Base-by-base conservation (phyloP, 2,329 filamentous ascomycete species). In the Lachnellula willkommii region DNA sequence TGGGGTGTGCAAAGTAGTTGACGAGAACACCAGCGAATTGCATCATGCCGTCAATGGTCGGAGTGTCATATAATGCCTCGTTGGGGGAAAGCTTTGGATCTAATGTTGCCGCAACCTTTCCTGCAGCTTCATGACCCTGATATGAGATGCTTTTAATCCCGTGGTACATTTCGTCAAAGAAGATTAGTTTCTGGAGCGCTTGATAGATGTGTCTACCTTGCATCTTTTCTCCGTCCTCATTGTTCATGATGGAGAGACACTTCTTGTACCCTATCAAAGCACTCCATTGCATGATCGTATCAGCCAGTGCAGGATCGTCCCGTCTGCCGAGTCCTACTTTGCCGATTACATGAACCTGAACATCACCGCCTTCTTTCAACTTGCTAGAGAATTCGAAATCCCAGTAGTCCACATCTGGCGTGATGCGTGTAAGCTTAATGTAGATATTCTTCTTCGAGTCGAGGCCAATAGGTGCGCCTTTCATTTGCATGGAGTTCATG, bases 121-220 rank as follows among this genome's bases (percentile, higher is more conserved):
- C 72, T 1, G 70, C 71, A 4, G 66, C 68, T 42, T 71, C 64
- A 32, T 62, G 61, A 5, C 62, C 65, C 5, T 52, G 50, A 9
- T 66, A 64, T 2, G 69, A 67, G 0, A 75, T 53, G 17, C 63
- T 55, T 12, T 54, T 50, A 4, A 75, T 54, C 1, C 71, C 70
- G 0, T 58, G 67, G 58, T 71, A 75, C 2, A 59, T 11, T 4
- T 63, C 55, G 1, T 57, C 60, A 56, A 72, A 75, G 49, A 72
- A 65, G 15, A 75, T 70, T 14, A 75, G 63, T 0, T 68, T 62
- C 0, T 59, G 54, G 56, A 76, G 73, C 2, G 66, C 63, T 14
- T 63, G 60, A 62, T 77, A 78, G 11, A 77, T 68, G 56, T 68
- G 70, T 7, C 66, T 67, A 2, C 68, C 69, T 40, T 69, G 66